phyloP scores from a whole-genome alignment of 2,329 filamentous ascomycete genomes.

The Fusarium sp. region DNA sequence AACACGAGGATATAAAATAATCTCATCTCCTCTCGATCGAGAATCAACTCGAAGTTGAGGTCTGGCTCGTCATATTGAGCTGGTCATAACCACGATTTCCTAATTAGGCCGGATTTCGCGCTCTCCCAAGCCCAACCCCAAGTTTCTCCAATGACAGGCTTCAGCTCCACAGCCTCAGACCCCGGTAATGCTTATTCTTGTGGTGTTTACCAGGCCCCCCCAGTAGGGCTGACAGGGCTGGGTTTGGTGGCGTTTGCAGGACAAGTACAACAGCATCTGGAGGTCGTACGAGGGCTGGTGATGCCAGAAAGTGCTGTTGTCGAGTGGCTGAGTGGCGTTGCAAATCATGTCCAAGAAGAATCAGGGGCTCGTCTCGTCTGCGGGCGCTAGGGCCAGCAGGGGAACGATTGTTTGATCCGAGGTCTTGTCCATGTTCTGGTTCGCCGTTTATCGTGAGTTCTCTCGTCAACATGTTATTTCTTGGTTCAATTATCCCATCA shows the following conservation, averaged over 20 bases:
- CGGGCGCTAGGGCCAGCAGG: not conserved
- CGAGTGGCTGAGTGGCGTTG: not conserved
- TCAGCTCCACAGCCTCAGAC: not conserved
- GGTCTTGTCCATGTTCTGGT: not conserved
- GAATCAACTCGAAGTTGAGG: not conserved
- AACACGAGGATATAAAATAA: not conserved
- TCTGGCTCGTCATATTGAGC: not conserved
- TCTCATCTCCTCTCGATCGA: not conserved
- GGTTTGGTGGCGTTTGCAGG: not conserved
- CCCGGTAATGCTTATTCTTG: not conserved
- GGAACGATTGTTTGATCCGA: not conserved
- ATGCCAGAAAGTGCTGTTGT: not conserved
- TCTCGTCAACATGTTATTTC: not conserved
- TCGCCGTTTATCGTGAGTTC: not conserved
- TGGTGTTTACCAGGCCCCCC: not conserved
- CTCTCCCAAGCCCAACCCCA: not conserved
- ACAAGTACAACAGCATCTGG: not conserved
- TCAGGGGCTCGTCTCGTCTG: not conserved
- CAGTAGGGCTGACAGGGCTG: not conserved
- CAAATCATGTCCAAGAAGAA: not conserved
- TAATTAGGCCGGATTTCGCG: not conserved
- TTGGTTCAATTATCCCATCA: not conserved
- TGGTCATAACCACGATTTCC: not conserved
- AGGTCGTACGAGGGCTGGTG: not conserved
- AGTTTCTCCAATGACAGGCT: not conserved